Evolutionary conservation across 345 rosid genomes (phyloP).

Genomic region (Eutrema heterophyllum): DNA sequence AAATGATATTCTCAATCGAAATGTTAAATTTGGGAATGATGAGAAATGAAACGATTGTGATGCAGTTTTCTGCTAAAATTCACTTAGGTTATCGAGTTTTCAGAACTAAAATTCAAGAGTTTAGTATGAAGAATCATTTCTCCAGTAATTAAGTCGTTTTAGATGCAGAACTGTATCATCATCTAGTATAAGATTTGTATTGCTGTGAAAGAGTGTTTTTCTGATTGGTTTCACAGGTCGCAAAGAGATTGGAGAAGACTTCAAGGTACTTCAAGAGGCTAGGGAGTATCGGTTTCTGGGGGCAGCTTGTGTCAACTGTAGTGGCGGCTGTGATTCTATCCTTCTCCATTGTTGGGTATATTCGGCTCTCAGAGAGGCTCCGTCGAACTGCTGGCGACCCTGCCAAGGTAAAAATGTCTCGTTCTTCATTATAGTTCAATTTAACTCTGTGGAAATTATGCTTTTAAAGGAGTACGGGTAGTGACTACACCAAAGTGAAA

Average conservation of each 20-base stretch:
- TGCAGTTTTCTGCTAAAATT: neutral
- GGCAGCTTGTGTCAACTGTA: slow-evolving; percentile 77
- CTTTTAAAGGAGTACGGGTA: no score
- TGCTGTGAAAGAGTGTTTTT: neutral
- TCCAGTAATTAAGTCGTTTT: neutral
- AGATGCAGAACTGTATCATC: neutral
- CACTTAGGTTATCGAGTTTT: neutral
- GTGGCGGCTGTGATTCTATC: slow-evolving; percentile 91
- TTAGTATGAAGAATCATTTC: neutral
- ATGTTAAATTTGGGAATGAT: neutral
- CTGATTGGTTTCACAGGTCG: slow-evolving; percentile 47
- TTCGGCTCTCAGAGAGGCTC: slow-evolving; percentile 83
- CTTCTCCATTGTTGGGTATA: slow-evolving; percentile 78
- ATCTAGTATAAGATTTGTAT: neutral
- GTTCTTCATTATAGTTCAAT: neutral
- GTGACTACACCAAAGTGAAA: neutral
- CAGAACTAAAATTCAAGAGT: neutral
- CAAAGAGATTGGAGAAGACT: slow-evolving; percentile 91
- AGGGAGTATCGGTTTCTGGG: slow-evolving; percentile 94
- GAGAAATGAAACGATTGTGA: neutral
- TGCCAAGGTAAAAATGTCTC: slow-evolving; percentile 55
- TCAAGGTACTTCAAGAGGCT: slow-evolving; percentile 84
- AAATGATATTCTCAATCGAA: neutral
- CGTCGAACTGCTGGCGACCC: slow-evolving; percentile 72
- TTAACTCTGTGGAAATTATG: neutral